A percentile compares a stretch with the other conserved stretches of the same genome.
Conservation (phyloP, 2,329 filamentous ascomycete species). For the Fusarium decemcellulare region DNA sequence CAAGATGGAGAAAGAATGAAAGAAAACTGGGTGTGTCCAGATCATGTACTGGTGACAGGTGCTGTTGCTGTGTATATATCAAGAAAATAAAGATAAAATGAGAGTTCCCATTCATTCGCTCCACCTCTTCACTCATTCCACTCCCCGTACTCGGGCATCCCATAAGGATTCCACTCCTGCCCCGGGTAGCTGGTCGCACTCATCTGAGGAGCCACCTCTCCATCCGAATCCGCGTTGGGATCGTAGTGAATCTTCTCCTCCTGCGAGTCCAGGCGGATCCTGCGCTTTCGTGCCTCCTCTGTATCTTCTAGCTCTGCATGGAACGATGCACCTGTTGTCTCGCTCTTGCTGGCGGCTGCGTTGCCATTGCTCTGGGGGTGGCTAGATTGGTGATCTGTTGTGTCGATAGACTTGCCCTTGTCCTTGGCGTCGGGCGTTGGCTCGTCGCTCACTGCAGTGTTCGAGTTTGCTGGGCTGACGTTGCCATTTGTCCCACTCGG, state of each 20-base stretch:
- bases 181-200: conserved; percentile 78
- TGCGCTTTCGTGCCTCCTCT: conserved; percentile 61
- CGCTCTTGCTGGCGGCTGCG: conserved; percentile 3
- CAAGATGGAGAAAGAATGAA: not conserved
- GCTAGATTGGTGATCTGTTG: not conserved
- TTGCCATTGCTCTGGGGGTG: conserved; percentile 11
- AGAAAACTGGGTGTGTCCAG: not conserved
- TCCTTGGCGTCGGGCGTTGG: conserved; percentile 2
- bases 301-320: conserved; percentile 58
- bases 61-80: conserved; percentile 6
- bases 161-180: conserved; percentile 77
- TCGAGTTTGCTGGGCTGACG: conserved; percentile 28
- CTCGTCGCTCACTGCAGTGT: conserved; percentile 22
- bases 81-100: not conserved
- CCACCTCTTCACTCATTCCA: conserved; percentile 40
- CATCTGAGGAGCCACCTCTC: conserved; percentile 66
- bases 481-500: conserved; percentile 21
- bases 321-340: conserved; percentile 35
- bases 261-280: conserved; percentile 58
- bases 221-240: conserved; percentile 52
- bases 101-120: not conserved
- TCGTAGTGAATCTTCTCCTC: conserved; percentile 68
- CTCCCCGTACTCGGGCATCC: conserved; percentile 50
- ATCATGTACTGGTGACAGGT: conserved; percentile 7
- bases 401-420: not conserved